phyloP scores from a whole-genome alignment of 1,139 yeast genomes.

The Sugiyamaella grinbergsii region DNA sequence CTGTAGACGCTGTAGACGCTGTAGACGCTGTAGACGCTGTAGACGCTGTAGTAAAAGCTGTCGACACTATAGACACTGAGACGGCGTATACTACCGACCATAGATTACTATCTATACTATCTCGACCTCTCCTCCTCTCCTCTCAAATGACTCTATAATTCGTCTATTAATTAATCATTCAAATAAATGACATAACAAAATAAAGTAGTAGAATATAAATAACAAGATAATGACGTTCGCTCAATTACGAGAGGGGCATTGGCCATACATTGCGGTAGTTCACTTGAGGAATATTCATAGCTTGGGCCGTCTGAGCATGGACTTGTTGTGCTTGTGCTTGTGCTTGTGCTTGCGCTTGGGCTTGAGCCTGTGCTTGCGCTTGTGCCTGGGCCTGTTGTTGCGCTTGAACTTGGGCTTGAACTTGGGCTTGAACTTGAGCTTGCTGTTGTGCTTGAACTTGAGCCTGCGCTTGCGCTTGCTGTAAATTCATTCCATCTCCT shows the following conservation, averaged over 20 bases:
- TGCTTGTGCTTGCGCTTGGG: constrained; percentile 8
- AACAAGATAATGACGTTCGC: background rate
- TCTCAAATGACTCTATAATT: no score
- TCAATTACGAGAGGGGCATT: background rate
- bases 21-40: no score
- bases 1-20: no score
- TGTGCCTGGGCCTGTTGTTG: constrained; percentile 8
- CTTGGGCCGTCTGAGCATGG: constrained; percentile 7
- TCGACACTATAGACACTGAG: no score
- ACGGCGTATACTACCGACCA: no score
- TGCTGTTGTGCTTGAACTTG: constrained; percentile 8
- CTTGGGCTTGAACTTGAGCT: constrained; percentile 14
- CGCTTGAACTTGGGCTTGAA: constrained; percentile 9
- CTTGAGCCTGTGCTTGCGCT: constrained; percentile 13
- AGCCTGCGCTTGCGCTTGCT: constrained; percentile 15
- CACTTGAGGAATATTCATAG: constrained; percentile 2
- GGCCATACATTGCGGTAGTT: constrained; percentile 15
- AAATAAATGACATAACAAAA: background rate
- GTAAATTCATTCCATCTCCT: background rate
- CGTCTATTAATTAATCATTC: background rate
- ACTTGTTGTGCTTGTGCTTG: constrained; percentile 9
- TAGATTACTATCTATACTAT: no score
- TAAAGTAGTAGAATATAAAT: no score
- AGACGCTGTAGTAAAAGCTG: no score
- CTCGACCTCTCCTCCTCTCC: no score